Percentiles rank a stretch among this genome's conserved stretches.
phyloP scores from a whole-genome alignment of 208 protist species.

The Trypanosoma congolense region DNA sequence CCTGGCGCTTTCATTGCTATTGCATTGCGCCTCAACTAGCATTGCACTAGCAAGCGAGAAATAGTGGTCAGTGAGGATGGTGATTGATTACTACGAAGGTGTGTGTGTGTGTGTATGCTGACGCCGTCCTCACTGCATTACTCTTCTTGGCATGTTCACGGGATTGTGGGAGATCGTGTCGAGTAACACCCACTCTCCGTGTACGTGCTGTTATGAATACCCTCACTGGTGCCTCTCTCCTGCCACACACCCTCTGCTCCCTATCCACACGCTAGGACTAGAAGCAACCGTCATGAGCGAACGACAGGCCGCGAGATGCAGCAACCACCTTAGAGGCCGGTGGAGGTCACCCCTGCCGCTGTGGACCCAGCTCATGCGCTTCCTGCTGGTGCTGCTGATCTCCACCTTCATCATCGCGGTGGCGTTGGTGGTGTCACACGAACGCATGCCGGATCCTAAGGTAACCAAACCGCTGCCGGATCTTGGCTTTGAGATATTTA shows the following conservation, averaged over 20 bases:
- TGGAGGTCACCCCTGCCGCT: slow-evolving; percentile 48
- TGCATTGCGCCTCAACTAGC: no score
- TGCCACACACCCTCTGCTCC: not conserved
- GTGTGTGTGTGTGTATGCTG: no score
- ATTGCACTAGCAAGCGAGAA: no score
- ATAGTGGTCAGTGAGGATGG: no score
- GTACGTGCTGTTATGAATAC: no score
- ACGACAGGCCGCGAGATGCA: not conserved
- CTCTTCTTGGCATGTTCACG: no score
- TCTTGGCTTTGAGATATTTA: slow-evolving; percentile 60
- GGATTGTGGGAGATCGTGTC: no score
- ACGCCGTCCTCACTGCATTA: no score
- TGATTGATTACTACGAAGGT: no score
- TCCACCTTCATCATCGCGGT: slow-evolving; percentile 45
- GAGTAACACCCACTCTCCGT: no score
- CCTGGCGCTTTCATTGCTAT: no score
- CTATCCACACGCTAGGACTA: not conserved
- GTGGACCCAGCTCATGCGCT: slow-evolving; percentile 58
- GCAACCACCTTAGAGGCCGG: not conserved
- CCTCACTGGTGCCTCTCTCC: no score
- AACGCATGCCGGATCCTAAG: slow-evolving; percentile 71
- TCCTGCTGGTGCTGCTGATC: slow-evolving; percentile 51
- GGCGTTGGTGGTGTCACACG: slow-evolving; percentile 62
- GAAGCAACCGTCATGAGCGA: not conserved
- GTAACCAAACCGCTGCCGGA: slow-evolving; percentile 62